A percentile compares a stretch with the other conserved stretches of the same genome.
phyloP scores from a whole-genome alignment of 2,329 filamentous ascomycete species.

The Fusarium subtropicale region DNA sequence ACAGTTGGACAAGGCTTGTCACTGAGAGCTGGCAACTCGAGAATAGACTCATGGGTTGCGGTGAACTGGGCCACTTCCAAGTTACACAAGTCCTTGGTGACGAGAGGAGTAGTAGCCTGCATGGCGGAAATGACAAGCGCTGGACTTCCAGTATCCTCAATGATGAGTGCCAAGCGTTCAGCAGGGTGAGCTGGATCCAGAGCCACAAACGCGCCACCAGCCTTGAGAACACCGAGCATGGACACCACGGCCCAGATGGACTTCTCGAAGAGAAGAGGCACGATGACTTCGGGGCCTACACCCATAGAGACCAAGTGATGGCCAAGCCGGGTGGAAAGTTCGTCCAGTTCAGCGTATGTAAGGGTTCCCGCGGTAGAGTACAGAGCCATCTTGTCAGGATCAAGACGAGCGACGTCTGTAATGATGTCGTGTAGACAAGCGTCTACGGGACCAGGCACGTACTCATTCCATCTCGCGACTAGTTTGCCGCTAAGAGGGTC shows the following conservation, averaged over 20 bases:
- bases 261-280: neutral
- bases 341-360: neutral
- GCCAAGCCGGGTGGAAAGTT: slow-evolving; percentile 6
- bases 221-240: neutral
- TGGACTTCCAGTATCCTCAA: neutral
- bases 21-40: neutral
- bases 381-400: neutral
- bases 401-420: neutral
- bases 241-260: neutral
- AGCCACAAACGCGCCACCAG: neutral
- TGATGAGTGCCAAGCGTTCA: neutral
- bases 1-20: neutral
- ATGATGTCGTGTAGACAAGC: neutral
- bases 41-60: neutral
- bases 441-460: neutral
- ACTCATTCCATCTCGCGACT: neutral
- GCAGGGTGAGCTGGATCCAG: neutral
- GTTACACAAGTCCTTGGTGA: neutral
- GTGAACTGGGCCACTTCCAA: neutral
- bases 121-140: neutral
- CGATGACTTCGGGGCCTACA: neutral
- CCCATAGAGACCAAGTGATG: neutral
- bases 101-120: neutral
- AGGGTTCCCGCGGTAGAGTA: neutral
- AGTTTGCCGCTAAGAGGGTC: neutral